Conservation (phyloP, 2,329 filamentous ascomycete genomes). For the Laburnicola sp. region DNA sequence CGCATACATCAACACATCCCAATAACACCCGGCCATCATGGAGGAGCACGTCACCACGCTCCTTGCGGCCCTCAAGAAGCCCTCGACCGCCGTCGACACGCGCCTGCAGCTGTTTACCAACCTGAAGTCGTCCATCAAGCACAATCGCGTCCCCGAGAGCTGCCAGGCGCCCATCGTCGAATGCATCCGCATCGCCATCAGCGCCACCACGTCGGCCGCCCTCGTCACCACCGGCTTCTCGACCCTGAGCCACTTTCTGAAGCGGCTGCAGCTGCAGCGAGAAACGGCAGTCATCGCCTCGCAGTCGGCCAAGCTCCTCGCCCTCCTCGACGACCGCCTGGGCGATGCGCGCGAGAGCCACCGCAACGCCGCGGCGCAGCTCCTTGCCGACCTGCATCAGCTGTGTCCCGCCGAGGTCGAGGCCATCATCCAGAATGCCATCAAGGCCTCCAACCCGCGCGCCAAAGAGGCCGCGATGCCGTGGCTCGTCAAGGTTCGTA, state of each 20-base stretch:
- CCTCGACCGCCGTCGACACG: slow-evolving; percentile 68
- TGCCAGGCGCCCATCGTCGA: slow-evolving; percentile 77
- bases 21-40: slow-evolving; percentile 49
- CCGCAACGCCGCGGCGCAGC: slow-evolving; percentile 71
- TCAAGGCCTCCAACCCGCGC: slow-evolving; percentile 78
- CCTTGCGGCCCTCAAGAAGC: slow-evolving; percentile 59
- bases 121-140: slow-evolving; percentile 88
- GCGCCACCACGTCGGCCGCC: slow-evolving; percentile 70
- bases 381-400: slow-evolving; percentile 75
- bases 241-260: slow-evolving; percentile 82
- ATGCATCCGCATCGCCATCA: slow-evolving; percentile 73
- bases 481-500: slow-evolving; percentile 74
- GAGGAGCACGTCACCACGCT: slow-evolving; percentile 60
- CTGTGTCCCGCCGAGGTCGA: slow-evolving; percentile 75
- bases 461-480: slow-evolving; percentile 83
- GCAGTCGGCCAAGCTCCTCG: slow-evolving; percentile 71
- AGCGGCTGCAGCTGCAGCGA: slow-evolving; percentile 82
- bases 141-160: slow-evolving; percentile 81
- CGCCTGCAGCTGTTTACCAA: slow-evolving; percentile 72
- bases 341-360: slow-evolving; percentile 88
- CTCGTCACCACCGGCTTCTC: slow-evolving; percentile 85
- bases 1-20: slow-evolving; percentile 18
- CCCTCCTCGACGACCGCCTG: slow-evolving; percentile 78
- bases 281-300: slow-evolving; percentile 69
- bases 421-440: slow-evolving; percentile 72